Conservation (phyloP, 345 rosid genomes). For the Acer campestre region DNA sequence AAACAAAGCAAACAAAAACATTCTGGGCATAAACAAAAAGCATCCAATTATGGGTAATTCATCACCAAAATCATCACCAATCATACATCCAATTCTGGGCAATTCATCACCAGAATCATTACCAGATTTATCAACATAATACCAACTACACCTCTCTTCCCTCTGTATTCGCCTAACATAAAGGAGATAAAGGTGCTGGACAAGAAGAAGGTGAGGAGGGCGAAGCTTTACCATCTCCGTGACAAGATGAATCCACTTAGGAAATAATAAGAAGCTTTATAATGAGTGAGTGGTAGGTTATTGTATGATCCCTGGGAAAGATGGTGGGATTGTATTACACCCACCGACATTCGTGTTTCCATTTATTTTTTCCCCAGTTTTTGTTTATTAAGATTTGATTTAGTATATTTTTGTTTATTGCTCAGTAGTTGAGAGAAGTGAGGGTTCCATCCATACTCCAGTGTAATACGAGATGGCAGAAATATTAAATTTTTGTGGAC, state of each 20-base stretch:
- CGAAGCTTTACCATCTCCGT: constrained; percentile 90
- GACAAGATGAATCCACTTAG: constrained; percentile 95
- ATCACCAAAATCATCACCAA: no score
- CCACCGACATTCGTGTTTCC: constrained; percentile 6
- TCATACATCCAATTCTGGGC: no score
- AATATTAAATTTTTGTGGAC: background rate
- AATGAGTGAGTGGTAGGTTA: constrained; percentile 11
- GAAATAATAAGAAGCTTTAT: constrained; percentile 35
- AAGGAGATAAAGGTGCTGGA: constrained; percentile 94
- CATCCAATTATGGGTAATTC: no score
- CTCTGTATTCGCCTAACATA: constrained; percentile 93
- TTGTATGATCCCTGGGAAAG: constrained; percentile 4
- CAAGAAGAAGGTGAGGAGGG: constrained; percentile 95
- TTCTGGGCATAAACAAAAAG: no score
- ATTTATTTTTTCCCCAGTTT: background rate
- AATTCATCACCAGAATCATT: no score
- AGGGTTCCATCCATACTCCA: background rate
- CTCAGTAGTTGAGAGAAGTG: background rate
- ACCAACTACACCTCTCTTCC: no score
- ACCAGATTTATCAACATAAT: no score
- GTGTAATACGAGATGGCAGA: constrained; percentile 9
- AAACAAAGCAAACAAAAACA: no score
- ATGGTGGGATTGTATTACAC: constrained; percentile 5
- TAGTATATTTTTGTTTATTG: constrained; percentile 2
- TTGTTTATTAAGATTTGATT: no score